These are phyloP conservation scores for Leccinum subspadiceum DNA, from an alignment of 1,284 basidiomycete species.

Conservation along the genomic window DNA sequence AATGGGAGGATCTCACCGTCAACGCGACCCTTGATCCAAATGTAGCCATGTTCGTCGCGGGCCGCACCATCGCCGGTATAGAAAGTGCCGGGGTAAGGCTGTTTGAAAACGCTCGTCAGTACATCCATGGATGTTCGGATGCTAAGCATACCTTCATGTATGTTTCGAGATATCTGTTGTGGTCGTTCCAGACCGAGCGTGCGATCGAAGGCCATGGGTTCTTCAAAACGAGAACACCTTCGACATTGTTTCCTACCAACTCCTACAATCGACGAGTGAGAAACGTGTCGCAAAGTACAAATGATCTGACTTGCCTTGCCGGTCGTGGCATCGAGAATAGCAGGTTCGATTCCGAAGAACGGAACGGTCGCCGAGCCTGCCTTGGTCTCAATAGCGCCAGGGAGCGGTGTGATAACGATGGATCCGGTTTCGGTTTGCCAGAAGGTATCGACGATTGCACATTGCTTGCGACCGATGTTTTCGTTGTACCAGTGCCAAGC, in stretches of 20 bases:
- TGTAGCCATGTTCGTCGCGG: conserved; percentile 93
- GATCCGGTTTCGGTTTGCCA: conserved; percentile 99
- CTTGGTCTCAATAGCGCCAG: conserved; percentile 94
- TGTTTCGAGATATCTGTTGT: conserved; percentile 89
- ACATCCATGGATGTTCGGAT: background rate
- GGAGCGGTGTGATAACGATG: conserved; percentile 93
- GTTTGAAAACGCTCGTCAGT: conserved; percentile 5
- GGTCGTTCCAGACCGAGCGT: conserved; percentile 91
- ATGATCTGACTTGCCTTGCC: conserved; percentile 47
- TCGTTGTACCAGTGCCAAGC: conserved; percentile 99
- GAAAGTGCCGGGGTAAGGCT: conserved; percentile 86
- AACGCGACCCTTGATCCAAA: conserved; percentile 97
- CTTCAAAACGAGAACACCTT: conserved; percentile 89
- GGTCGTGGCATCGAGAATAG: conserved; percentile 81
- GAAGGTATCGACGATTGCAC: conserved; percentile 95
- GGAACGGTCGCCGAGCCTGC: conserved; percentile 96
- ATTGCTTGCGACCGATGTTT: conserved; percentile 85
- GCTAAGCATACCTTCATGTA: conserved; percentile 71
- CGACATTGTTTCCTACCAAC: conserved; percentile 79
- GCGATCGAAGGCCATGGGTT: conserved; percentile 96
- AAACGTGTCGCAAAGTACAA: background rate
- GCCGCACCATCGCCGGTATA: conserved; percentile 97
- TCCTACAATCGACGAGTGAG: conserved; percentile 40
- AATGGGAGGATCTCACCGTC: conserved; percentile 65
- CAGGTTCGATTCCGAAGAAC: conserved; percentile 94